Evolutionary conservation across 352 stramenopile genomes (phyloP).

Genomic region (Phytophthora brassicae): DNA sequence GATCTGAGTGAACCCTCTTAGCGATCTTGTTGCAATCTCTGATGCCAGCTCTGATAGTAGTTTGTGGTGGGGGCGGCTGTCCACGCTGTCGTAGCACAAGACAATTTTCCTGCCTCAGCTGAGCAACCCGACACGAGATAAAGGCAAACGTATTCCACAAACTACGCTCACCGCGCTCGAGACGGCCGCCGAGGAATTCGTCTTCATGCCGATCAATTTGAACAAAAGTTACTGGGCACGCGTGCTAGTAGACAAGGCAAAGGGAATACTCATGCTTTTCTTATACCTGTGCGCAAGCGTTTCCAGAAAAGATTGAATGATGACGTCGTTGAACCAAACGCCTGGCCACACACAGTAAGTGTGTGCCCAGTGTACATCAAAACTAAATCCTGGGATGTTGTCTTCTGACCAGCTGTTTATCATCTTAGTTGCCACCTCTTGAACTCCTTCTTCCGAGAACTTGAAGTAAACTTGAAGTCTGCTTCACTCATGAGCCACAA

Average conservation of each 20-base stretch:
- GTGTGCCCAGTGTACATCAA: not conserved
- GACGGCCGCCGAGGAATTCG: not conserved
- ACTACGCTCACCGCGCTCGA: not conserved
- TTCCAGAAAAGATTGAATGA: not conserved
- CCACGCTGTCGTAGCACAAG: constrained; percentile 3
- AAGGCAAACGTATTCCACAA: not conserved
- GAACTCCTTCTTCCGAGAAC: not conserved
- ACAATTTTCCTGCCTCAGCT: not conserved
- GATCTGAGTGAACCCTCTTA: not conserved
- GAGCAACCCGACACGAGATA: not conserved
- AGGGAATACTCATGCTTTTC: not conserved
- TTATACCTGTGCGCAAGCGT: not conserved
- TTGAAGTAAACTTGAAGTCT: not conserved
- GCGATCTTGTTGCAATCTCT: not conserved
- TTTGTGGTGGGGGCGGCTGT: not conserved
- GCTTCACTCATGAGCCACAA: not conserved
- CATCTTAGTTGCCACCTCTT: not conserved
- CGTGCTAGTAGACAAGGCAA: constrained; percentile 6
- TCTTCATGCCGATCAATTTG: constrained; percentile 4
- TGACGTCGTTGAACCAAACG: not conserved
- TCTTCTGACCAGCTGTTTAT: not conserved
- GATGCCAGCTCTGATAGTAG: not conserved
- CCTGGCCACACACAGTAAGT: not conserved
- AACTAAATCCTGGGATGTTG: not conserved
- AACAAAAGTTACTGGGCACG: constrained; percentile 1